Evolutionary conservation across 805 yeast genomes (phyloP), one percentile per base, ranked within the genome.

Genomic region (Candida stauntonica): DNA sequence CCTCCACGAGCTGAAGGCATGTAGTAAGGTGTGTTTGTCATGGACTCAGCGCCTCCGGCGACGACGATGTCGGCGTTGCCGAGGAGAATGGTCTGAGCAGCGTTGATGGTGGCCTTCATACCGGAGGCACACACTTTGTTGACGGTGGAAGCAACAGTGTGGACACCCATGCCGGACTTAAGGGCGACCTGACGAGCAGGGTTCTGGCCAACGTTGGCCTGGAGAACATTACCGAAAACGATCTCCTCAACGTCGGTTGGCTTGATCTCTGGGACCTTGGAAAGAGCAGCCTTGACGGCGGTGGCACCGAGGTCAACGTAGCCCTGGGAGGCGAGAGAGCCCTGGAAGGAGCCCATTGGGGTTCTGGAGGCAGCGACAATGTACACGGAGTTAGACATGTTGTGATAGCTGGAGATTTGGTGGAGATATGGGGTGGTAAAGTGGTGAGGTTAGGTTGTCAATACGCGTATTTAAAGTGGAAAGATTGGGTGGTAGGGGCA

Each of bases 71-170:
- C 96, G 40, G 96, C 95, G 47, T 74, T 71, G 38, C 98, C 97
- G 49, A 93, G 75, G 58, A 84, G 64, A 53, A 91, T 89, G 37
- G 89, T 70, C 68, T 89, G 98, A 29, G 97, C 88, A 46, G 86
- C 99, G 44, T 85, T 65, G 54, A 89, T 87, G 55, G 88, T 79
- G 31, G 97, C 77, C 68, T 93, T 91, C 78, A 89, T 68, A 52
- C 96, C 98, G 11, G 96, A 85, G 29, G 99, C 95, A 71, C 99
- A 93, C 41, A 93, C 98, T 70, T 91, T 91, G 77, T 93, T 93
- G 51, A 91, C 75, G 28, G 97, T 84, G 38, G 96, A 77, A 42
- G 96, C 95, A 33, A 87, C 83, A 38, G 86, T 79, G 45, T 77
- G 69, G 49, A 82, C 79, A 35, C 86, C 78, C 37, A 93, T 73